Evolutionary conservation across 108 stramenopile genomes (phyloP).

Genomic region (Cyclotella atomus): DNA sequence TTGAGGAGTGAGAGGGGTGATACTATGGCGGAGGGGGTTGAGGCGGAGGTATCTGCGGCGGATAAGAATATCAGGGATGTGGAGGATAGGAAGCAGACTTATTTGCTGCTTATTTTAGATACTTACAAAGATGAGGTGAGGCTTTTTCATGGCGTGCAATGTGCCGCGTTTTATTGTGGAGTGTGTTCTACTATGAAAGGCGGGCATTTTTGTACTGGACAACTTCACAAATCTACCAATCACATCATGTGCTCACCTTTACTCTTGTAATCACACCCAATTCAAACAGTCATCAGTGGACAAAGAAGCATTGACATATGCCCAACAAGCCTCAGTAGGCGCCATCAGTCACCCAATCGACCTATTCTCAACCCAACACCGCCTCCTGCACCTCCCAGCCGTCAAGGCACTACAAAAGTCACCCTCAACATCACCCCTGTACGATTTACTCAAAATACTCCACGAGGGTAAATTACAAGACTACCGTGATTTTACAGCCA

Average conservation of each 20-base stretch:
- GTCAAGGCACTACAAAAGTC: slow-evolving; percentile 63
- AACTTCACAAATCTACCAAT: no score
- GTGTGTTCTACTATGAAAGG: neutral
- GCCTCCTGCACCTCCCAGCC: slow-evolving; percentile 67
- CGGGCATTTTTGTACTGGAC: no score
- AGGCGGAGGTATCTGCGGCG: neutral
- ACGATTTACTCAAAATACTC: slow-evolving; percentile 76
- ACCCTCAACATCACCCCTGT: slow-evolving; percentile 36
- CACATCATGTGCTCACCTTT: neutral
- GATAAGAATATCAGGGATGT: slow-evolving; percentile 39
- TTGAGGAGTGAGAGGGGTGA: slow-evolving; percentile 20
- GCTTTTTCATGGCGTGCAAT: neutral
- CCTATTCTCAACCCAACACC: slow-evolving; percentile 74
- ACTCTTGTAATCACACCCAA: neutral
- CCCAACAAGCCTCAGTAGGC: slow-evolving; percentile 77
- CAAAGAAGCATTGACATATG: slow-evolving; percentile 52
- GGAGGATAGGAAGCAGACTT: slow-evolving; percentile 63
- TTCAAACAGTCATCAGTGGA: slow-evolving; percentile 58
- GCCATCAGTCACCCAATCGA: slow-evolving; percentile 83
- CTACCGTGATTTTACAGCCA: slow-evolving; percentile 69
- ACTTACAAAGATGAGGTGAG: slow-evolving; percentile 73
- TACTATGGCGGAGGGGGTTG: slow-evolving; percentile 9
- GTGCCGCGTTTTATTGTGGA: slow-evolving; percentile 11
- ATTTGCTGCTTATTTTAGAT: slow-evolving; percentile 67
- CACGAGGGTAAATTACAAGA: slow-evolving; percentile 86